Conservation (phyloP, 345 rosid genomes). For the Populus deltoides region DNA sequence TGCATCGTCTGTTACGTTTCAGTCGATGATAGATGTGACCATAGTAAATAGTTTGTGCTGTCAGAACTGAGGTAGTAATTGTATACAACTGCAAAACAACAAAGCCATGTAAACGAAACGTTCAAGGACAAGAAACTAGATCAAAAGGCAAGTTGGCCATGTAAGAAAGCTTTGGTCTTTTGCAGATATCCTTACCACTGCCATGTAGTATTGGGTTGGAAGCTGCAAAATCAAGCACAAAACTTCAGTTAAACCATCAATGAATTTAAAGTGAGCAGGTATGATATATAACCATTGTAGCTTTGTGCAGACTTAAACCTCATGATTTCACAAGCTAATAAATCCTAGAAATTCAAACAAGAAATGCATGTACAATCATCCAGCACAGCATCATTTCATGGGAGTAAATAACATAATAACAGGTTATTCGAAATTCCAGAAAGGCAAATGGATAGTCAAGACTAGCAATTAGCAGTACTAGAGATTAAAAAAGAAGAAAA, state of each 20-base stretch:
- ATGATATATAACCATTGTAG: neutral
- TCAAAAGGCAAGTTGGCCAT: neutral
- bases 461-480: no score
- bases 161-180: neutral
- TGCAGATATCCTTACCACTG: constrained; percentile 45
- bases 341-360: neutral
- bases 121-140: neutral
- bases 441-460: neutral
- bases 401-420: neutral
- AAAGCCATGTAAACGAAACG: neutral
- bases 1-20: constrained; percentile 28
- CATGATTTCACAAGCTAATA: neutral
- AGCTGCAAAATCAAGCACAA: constrained; percentile 57
- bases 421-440: neutral
- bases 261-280: neutral
- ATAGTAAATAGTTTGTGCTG: constrained; percentile 62
- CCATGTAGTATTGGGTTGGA: constrained; percentile 81
- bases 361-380: neutral
- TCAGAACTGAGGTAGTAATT: constrained; percentile 48
- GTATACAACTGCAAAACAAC: constrained; percentile 57
- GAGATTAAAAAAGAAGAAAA: neutral
- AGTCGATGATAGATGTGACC: constrained; percentile 54
- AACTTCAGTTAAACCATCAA: constrained; percentile 12
- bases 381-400: neutral
- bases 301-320: neutral